These are phyloP conservation scores for Candida xiaguanensis DNA, from an alignment of 805 yeast genomes.

Conservation along the genomic window DNA sequence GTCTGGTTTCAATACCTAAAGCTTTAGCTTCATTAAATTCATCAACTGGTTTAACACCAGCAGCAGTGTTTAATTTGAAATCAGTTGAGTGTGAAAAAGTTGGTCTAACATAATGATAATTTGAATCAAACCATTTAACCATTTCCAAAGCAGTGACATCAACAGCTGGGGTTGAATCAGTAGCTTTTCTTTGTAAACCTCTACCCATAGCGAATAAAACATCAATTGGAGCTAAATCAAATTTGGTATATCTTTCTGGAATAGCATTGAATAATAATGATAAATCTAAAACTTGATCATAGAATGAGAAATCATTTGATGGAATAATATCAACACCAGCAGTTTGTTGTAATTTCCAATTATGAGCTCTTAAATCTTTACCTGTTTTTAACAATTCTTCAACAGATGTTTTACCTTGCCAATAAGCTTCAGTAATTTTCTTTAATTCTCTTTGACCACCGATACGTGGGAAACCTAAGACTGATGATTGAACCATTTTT, in stretches of 20 bases:
- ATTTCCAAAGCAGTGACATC: conserved; percentile 98
- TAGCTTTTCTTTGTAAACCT: conserved; percentile 97
- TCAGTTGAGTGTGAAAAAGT: conserved; percentile 93
- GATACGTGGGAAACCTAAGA: conserved; percentile 99
- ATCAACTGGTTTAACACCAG: conserved; percentile 91
- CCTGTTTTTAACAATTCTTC: conserved; percentile 90
- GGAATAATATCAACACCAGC: conserved; percentile 98
- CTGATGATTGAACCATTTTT: conserved; percentile 92
- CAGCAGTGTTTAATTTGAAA: conserved; percentile 76
- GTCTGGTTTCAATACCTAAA: conserved; percentile 95
- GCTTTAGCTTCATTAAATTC: conserved; percentile 98
- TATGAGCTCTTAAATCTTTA: conserved; percentile 89
- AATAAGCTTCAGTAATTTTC: conserved; percentile 98
- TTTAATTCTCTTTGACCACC: conserved; percentile 99
- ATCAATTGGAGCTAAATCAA: conserved; percentile 83
- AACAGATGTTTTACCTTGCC: conserved; percentile 87
- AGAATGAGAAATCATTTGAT: conserved; percentile 96
- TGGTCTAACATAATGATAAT: conserved; percentile 99
- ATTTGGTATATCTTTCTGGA: conserved; percentile 96
- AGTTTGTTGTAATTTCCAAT: conserved; percentile 96
- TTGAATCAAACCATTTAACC: conserved; percentile 99
- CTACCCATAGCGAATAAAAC: conserved; percentile 99
- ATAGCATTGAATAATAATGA: conserved; percentile 90
- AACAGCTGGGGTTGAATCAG: conserved; percentile 81
- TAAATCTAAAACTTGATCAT: conserved; percentile 94